Evolutionary conservation across 208 protist species (phyloP).

Genomic region (Jaenimonas drosophilae): DNA sequence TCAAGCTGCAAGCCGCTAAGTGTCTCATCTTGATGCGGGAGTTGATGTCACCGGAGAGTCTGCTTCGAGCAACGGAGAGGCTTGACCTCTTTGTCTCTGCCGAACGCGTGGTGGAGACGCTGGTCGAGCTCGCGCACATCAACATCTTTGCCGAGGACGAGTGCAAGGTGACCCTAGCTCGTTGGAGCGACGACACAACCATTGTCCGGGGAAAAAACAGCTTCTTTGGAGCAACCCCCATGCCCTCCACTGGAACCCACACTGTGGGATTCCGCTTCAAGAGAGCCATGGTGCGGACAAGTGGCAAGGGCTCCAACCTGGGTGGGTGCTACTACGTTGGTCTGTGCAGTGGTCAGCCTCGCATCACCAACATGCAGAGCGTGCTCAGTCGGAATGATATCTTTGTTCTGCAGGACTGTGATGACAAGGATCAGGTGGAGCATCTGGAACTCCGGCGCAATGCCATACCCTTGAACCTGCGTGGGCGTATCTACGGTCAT

Average conservation of each 20-base stretch:
- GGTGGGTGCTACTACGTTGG: conserved; percentile 88
- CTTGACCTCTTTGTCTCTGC: conserved; percentile 10
- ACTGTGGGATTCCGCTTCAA: conserved; percentile 78
- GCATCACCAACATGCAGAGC: conserved; percentile 50
- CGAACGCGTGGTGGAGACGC: conserved; percentile 43
- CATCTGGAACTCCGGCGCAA: conserved; percentile 61
- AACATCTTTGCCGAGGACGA: conserved; percentile 22
- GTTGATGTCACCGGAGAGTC: conserved; percentile 36
- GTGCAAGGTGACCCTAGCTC: conserved; percentile 22
- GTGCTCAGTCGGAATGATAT: conserved; percentile 69
- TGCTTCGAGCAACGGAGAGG: conserved; percentile 29
- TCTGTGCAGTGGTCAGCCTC: conserved; percentile 57
- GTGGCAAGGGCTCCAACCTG: conserved; percentile 55
- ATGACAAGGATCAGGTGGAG: conserved; percentile 79
- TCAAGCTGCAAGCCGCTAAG: conserved; percentile 57
- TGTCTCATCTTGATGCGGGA: conserved; percentile 44
- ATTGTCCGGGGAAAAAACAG: conserved; percentile 60
- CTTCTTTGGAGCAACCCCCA: conserved; percentile 55
- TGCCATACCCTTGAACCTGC: conserved; percentile 60
- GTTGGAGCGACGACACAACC: conserved; percentile 39
- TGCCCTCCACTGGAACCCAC: conserved; percentile 56
- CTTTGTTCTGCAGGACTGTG: conserved; percentile 81
- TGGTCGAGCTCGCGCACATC: conserved; percentile 47
- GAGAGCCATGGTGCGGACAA: conserved; percentile 40
- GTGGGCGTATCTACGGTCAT: conserved; percentile 74